Base-by-base conservation (phyloP, 495 filamentous ascomycete species). In the Endocarpon pusillum region DNA sequence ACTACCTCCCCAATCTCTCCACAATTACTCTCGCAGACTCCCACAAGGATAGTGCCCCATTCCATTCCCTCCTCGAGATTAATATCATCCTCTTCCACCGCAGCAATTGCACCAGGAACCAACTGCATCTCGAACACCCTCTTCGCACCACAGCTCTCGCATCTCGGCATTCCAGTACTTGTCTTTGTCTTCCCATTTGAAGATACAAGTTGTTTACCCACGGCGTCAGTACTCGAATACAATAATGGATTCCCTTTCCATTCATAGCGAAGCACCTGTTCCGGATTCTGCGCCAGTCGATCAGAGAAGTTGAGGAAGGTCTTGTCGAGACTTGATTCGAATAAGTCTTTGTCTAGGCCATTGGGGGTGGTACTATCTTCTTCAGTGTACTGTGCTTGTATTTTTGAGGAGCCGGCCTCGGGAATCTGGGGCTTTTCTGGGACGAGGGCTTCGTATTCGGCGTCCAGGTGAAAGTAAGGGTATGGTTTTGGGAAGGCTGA, bases 41-140 rank as follows among this genome's bases (percentile, higher is more conserved):
- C 82, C n/a, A 94, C 51, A 28, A 96, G 70, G n/a, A 99, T 65
- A 10, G 81, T 94, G 0, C 91, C 91, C 89, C 89, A 99, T 44
- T 99, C 89, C 89, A 99, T 94, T 0, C 91, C 89, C 24, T 87
- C 83, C 41, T 64, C 60, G 34, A 93, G 48, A 9, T 71, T 69
- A 41, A 69, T 59, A 37, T 83, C 74, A 12, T 82, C 82, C 4
- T 67, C 75, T 58, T 97, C 89, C 25, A 97, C 59, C 58, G 89
- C 75, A 21, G 66, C 71, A 53, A 97, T 97, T 3, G 84, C 80
- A 52, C 91, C 82, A 35, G 86, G 81, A 45, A 76, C 81, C 46
- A 96, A 55, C 64, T 97, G 89, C 23, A 89, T 59, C 59, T 93
- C 85, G 52, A 96, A 96, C n/a, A 79, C 71, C 33, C 89, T 71